Evolutionary conservation across 331 rosid genomes (phyloP).

Genomic region (Pyrus hybrid): DNA sequence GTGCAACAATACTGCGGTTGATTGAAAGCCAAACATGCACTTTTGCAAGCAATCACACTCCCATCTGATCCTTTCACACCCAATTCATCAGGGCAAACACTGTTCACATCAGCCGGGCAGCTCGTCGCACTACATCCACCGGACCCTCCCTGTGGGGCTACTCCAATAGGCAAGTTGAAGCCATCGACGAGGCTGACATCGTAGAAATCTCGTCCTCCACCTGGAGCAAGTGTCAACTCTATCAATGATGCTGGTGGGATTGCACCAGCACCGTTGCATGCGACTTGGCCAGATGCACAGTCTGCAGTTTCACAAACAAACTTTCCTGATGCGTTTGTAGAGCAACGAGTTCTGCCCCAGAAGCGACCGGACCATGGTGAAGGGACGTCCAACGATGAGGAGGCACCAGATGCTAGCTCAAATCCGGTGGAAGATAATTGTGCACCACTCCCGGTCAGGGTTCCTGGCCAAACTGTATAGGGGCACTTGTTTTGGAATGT

Average conservation of each 20-base stretch:
- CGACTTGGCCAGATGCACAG: slow-evolving; percentile 7
- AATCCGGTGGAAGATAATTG: slow-evolving; percentile 21
- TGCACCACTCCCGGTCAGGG: slow-evolving; percentile 8
- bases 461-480: slow-evolving; percentile 19
- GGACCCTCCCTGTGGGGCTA: slow-evolving; percentile 2
- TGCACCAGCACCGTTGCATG: slow-evolving; percentile 12
- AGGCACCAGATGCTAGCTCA: slow-evolving; percentile 6
- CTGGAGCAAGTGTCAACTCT: not conserved
- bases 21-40: slow-evolving; percentile 10
- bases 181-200: slow-evolving; percentile 22
- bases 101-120: not conserved
- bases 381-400: not conserved
- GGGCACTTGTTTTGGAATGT: slow-evolving; percentile 15
- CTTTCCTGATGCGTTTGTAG: not conserved
- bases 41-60: slow-evolving; percentile 13
- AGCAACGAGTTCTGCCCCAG: slow-evolving; percentile 17
- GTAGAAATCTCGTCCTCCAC: slow-evolving; percentile 14
- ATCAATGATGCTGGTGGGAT: slow-evolving; percentile 14
- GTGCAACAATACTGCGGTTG: slow-evolving; percentile 11
- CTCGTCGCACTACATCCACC: not conserved
- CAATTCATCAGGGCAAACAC: not conserved
- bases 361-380: slow-evolving; percentile 18
- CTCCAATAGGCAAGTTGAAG: not conserved
- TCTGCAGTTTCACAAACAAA: slow-evolving; percentile 15
- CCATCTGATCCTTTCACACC: not conserved